Evolutionary conservation across 73 alveolate species (phyloP), one percentile per base, ranked within the genome.

Genomic region (Durusdinium trenchii): DNA sequence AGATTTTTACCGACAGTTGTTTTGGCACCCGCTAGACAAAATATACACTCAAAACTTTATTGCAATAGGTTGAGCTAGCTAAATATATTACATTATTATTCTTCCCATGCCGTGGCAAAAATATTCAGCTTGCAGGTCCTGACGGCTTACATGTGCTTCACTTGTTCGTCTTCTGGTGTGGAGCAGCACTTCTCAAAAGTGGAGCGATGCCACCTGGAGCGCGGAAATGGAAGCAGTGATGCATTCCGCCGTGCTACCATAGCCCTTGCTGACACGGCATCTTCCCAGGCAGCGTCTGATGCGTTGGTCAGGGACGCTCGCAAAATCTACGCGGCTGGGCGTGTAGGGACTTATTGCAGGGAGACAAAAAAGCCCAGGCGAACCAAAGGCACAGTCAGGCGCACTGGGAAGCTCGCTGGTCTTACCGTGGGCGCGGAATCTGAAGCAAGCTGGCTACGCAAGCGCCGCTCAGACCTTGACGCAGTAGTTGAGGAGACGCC

Each of bases 171-270:
- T 45, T 32, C 47, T 71, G 40, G 47, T 12, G 84, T 71, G 28
- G 84, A 71, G 84, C 84, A 71, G 45, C 40, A 28, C 45, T 71
- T 71, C 45, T 30, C 46, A 38, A 71, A 71, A 45, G 84, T 71
- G 47, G 84, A 73, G 26, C 84, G 84, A 6, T 73, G 84, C 84
- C 84, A 73, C 46, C 84, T 73, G 38, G 48, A 73, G 26, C 26
- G 84, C 26, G 84, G 84, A 30, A 73, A 73, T 38, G 84, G 84
- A 35, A 2, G 26, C 84, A 3, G 1, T 26, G 84, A 73, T 73
- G 38, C 84, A 23, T 73, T 73, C n/a, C 84, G 84, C 84, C 26
- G 84, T 32, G 26, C 84, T 73, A 26, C n/a, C 48, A 73, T 73
- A 38, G 84, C 48, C 45, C 84, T 73, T 35, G 84, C 46, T 23